phyloP scores from a whole-genome alignment of 225 moss, liverwort and hornwort genomes.

The Bryoerythrophyllum caledonicum region DNA sequence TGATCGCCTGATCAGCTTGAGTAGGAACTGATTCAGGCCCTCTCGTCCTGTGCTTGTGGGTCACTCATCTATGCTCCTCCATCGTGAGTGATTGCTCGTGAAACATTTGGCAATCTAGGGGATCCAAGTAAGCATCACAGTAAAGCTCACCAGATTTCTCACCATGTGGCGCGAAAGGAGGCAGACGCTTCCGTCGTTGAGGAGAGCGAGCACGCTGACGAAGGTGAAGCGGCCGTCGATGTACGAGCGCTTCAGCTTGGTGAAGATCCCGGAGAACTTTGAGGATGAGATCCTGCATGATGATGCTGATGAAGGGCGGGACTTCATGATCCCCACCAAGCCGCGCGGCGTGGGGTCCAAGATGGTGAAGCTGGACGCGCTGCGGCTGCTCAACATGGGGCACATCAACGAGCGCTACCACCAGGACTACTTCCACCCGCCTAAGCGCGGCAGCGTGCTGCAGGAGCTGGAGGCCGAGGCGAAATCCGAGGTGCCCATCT shows the following conservation, averaged over 20 bases:
- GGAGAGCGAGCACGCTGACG: background rate
- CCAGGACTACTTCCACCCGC: slow-evolving; percentile 32
- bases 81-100: background rate
- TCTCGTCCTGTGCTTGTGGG: background rate
- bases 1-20: background rate
- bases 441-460: slow-evolving; percentile 7
- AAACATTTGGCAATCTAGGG: background rate
- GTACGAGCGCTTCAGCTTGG: slow-evolving; percentile 34
- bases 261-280: slow-evolving; percentile 13
- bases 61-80: background rate
- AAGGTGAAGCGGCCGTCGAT: slow-evolving; percentile 7
- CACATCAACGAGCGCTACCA: slow-evolving; percentile 48
- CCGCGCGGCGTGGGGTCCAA: background rate
- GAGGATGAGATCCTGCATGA: slow-evolving; percentile 32
- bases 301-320: background rate
- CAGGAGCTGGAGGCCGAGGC: background rate
- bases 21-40: background rate
- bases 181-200: slow-evolving; percentile 5
- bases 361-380: slow-evolving; percentile 26
- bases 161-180: slow-evolving; percentile 33
- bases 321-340: slow-evolving; percentile 45
- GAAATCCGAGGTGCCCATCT: background rate
- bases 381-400: slow-evolving; percentile 52
- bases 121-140: background rate
- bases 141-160: too few species aligned